Base-by-base conservation (phyloP, 2,329 filamentous ascomycete genomes). In the Aspergillus sergii region DNA sequence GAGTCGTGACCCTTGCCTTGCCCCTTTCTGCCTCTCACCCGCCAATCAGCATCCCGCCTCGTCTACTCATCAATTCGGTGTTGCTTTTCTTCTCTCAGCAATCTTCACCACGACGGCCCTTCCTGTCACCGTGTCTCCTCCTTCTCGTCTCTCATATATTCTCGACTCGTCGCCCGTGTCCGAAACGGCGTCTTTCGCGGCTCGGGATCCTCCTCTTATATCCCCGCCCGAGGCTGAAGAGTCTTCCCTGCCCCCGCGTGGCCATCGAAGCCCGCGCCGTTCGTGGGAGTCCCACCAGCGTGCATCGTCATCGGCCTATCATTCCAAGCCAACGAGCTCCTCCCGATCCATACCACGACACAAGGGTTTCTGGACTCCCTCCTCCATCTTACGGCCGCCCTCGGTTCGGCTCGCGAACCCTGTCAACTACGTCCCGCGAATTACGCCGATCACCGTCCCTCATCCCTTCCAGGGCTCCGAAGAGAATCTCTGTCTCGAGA, bases 381-480 rank as follows among this genome's bases (percentile, higher is more conserved):
- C 67, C 39, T 53, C 66, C 64, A 71, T 74, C 67, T 63, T 69
- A 61, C 71, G 74, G 48, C 75, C 76, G 36, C 79, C 82, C 60
- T 79, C 83, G 39, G 82, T 84, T 59, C 81, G 85, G 62, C 82
- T 88, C 65, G 87, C 86, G 78, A 88, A 88, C 73, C 86, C 86
- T 43, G 81, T 86, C 71, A 88, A 89, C 72, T 83, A 85, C 76
- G 84, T 86, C 55, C 86, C 85, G 46, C 83, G 85, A 63, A 77
- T 79, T 36, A 84, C 83, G 55, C 82, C 82, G 61, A 75, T 84
- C 43, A 78, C 78, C 23, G 69, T 83, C 59, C 73, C 77, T 32
- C 75, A 76, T 55, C 69, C 75, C 43, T 68, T 61, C n/a, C 65
- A 69, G 58, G 64, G 53, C 60, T 76, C 73, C 8, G 70, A 75